Evolutionary conservation across 768 basidiomycete species (phyloP).

Genomic region (Dioszegia aurantiaca): DNA sequence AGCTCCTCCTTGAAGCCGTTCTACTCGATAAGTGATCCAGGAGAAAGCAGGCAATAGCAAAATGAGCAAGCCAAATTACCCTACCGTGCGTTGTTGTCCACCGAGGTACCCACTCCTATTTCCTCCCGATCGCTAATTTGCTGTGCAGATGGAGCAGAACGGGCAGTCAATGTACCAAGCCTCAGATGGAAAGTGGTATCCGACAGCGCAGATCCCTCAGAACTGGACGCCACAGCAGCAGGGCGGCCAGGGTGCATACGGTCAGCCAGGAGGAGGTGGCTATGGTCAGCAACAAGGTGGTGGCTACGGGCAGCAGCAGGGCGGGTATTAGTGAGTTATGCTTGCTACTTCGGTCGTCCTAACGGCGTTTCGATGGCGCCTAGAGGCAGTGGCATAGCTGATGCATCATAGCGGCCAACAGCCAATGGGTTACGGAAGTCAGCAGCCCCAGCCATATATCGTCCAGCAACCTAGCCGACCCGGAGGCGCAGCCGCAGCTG

Average conservation of each 20-base stretch:
- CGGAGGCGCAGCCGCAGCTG: constrained; percentile 11
- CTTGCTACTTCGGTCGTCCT: too few species aligned
- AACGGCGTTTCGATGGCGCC: too few species aligned
- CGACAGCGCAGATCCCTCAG: constrained; percentile 21
- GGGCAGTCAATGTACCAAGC: constrained; percentile 21
- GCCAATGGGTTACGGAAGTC: constrained; percentile 22
- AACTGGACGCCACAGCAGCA: constrained; percentile 15
- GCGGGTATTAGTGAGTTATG: constrained; percentile 24
- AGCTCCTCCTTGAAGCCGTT: too few species aligned
- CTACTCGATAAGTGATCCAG: not conserved
- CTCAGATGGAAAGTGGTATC: constrained; percentile 30
- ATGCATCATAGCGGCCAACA: constrained; percentile 14
- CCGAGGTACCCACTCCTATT: not conserved
- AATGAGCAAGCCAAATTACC: constrained; percentile 11
- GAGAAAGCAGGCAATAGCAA: not conserved
- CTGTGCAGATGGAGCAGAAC: constrained; percentile 13
- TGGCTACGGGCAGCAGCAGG: constrained; percentile 1
- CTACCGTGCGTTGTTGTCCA: not conserved
- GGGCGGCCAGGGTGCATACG: constrained; percentile 6
- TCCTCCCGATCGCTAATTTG: not conserved
- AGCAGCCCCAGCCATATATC: constrained; percentile 18
- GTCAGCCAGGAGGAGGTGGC: too few species aligned
- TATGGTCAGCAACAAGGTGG: too few species aligned
- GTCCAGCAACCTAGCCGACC: constrained; percentile 14
- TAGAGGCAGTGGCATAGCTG: not conserved